These are phyloP conservation scores for Backusella psychrophila DNA, from an alignment of 192 early-diverging fungal genomes.

Conservation along the genomic window DNA sequence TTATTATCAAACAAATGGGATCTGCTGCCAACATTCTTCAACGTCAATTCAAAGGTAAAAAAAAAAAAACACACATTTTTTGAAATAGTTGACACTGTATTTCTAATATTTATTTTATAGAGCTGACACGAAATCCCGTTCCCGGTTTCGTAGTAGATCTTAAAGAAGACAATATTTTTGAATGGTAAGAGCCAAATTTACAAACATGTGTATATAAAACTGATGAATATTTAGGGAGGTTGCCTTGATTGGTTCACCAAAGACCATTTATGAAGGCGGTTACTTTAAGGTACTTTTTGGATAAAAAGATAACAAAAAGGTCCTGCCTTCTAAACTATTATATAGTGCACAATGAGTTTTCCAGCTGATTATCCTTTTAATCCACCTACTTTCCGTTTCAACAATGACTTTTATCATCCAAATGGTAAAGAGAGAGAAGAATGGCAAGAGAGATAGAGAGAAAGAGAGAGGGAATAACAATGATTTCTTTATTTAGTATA, in stretches of 20 bases:
- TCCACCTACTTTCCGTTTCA: conserved; percentile 92
- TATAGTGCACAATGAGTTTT: conserved; percentile 69
- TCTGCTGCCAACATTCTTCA: conserved; percentile 47
- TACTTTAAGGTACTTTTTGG: conserved; percentile 42
- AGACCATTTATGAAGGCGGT: conserved; percentile 49
- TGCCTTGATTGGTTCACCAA: conserved; percentile 46
- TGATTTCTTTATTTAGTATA: conserved; percentile 55
- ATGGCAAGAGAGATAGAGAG: background rate
- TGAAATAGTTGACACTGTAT: no score
- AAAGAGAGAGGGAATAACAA: background rate
- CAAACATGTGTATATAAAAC: background rate
- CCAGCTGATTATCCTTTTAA: conserved; percentile 90
- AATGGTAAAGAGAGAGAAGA: conserved; percentile 60
- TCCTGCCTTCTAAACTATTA: no score
- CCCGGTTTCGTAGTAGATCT: conserved; percentile 52
- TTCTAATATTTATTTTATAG: conserved; percentile 17
- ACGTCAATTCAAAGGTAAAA: conserved; percentile 47
- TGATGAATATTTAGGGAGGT: conserved; percentile 33
- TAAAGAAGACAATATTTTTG: conserved; percentile 43
- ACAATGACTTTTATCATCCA: conserved; percentile 87
- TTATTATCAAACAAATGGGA: conserved; percentile 2
- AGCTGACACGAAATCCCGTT: conserved; percentile 44
- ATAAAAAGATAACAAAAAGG: no score
- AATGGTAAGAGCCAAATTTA: conserved; percentile 32
- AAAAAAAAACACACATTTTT: no score